phyloP scores from a whole-genome alignment of 495 filamentous ascomycete species.

The Neurospora sp. region DNA sequence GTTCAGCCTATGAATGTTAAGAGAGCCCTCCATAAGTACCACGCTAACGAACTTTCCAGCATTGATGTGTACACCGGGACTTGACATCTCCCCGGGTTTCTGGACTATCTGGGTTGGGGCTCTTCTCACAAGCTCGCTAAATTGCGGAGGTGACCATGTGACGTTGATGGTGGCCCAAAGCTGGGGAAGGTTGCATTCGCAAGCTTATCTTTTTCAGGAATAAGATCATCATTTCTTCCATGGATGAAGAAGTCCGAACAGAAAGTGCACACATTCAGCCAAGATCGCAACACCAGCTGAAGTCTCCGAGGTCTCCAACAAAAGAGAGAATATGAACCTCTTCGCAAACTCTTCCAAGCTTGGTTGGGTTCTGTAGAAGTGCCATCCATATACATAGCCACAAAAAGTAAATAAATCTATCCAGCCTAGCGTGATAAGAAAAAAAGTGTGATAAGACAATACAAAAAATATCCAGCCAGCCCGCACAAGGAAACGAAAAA shows the following conservation, averaged over 20 bases:
- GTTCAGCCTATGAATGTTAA: no score
- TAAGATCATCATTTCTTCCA: not conserved
- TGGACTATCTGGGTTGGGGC: not conserved
- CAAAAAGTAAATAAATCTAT: not conserved
- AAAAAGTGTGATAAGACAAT: no score
- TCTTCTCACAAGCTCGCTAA: not conserved
- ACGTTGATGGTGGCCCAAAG: not conserved
- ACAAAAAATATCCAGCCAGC: no score
- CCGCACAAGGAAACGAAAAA: not conserved
- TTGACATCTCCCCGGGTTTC: not conserved
- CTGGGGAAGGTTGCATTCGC: not conserved
- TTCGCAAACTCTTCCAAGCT: not conserved
- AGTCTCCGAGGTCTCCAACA: not conserved
- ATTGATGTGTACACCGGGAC: not conserved
- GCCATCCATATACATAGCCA: not conserved
- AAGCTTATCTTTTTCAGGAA: not conserved
- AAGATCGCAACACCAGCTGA: not conserved
- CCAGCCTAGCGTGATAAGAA: no score
- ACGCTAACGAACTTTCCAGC: no score
- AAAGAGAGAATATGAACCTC: not conserved
- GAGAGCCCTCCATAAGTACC: no score
- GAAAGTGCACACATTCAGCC: not conserved
- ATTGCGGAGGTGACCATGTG: not conserved
- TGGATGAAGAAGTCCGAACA: not conserved
- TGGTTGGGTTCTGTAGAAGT: not conserved